Base-by-base conservation (phyloP, 2,329 filamentous ascomycete genomes). In the Penicillium sp. region DNA sequence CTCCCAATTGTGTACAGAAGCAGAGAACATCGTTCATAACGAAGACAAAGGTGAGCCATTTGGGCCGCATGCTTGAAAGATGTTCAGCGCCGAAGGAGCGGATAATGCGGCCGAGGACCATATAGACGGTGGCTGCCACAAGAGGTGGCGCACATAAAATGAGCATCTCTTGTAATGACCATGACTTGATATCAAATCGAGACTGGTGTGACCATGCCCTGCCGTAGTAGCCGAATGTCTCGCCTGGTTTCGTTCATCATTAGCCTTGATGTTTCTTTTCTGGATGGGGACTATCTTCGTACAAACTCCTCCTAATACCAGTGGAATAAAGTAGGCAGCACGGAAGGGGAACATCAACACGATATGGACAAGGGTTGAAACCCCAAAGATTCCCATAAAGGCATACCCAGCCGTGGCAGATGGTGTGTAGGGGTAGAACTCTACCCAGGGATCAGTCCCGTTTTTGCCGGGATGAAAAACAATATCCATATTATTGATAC, bases 81-180 rank as follows among this genome's bases (percentile, higher is more conserved):
- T 67, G 43, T 43, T 78, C 72, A 2, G 72, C 76, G 37, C 71
- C 50, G 5, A 72, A 65, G 13, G 72, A 54, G 4, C 60, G 56
- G 20, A 79, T 74, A 10, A 78, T 65, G 0, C 76, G 73, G 0
- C 72, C 74, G 1, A 79, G 72, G 16, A 70, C 56, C 73, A 76
- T 77, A 62, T 77, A 70, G 6, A 70, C 50, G 4, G 62, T 69
- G 16, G 67, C 68, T 9, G 77, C 73, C 44, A 77, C 72, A 5
- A 80, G 65, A 0, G 74, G 70, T 0, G 77, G 76, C 0, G 74
- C 72, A 11, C 78, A 64, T 4, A 79, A 69, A 42, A 76, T 69
- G 24, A 74, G 65, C 53, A 77, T 68, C 31, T 70, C 67, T 54
- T 78, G 75, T 1, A 74, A 66, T 0, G 70, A 67, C 66, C 71